Evolutionary conservation across 306 rosid species (phyloP).

Genomic region (Prosopis cineraria): DNA sequence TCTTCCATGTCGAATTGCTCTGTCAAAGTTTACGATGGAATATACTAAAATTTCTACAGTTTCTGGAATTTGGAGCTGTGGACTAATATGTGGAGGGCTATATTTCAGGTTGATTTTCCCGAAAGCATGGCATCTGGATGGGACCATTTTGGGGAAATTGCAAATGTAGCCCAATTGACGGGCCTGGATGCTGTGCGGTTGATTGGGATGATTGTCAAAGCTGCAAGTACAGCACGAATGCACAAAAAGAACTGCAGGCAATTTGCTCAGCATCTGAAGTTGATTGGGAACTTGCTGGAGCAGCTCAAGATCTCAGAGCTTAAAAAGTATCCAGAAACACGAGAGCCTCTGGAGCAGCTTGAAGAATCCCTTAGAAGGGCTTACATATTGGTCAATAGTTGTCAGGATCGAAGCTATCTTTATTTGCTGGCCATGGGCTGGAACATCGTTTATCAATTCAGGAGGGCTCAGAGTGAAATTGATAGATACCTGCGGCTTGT

Average conservation of each 20-base stretch:
- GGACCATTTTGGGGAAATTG: slow-evolving; percentile 83
- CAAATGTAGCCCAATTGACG: slow-evolving; percentile 86
- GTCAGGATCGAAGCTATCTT: slow-evolving; percentile 91
- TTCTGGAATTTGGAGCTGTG: slow-evolving; percentile 10
- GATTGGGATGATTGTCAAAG: slow-evolving; percentile 86
- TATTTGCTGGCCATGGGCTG: slow-evolving; percentile 98
- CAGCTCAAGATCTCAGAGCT: slow-evolving; percentile 98
- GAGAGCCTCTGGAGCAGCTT: slow-evolving; percentile 97
- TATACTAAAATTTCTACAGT: background rate
- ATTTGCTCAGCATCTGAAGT: slow-evolving; percentile 85
- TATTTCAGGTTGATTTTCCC: slow-evolving; percentile 36
- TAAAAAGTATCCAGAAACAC: slow-evolving; percentile 80
- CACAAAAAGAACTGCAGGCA: slow-evolving; percentile 97
- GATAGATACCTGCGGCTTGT: slow-evolving; percentile 87
- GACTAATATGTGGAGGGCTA: slow-evolving; percentile 8
- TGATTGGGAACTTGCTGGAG: slow-evolving; percentile 90
- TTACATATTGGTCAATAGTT: slow-evolving; percentile 82
- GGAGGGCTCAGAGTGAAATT: slow-evolving; percentile 93
- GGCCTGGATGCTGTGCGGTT: slow-evolving; percentile 85
- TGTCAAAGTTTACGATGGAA: background rate
- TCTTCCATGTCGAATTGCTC: background rate
- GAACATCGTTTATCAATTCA: slow-evolving; percentile 95
- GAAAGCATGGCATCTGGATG: slow-evolving; percentile 71
- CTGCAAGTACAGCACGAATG: slow-evolving; percentile 90
- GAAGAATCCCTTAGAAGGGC: slow-evolving; percentile 95